phyloP scores from a whole-genome alignment of 1,139 yeast species.

The Geotrichum europaeum region DNA sequence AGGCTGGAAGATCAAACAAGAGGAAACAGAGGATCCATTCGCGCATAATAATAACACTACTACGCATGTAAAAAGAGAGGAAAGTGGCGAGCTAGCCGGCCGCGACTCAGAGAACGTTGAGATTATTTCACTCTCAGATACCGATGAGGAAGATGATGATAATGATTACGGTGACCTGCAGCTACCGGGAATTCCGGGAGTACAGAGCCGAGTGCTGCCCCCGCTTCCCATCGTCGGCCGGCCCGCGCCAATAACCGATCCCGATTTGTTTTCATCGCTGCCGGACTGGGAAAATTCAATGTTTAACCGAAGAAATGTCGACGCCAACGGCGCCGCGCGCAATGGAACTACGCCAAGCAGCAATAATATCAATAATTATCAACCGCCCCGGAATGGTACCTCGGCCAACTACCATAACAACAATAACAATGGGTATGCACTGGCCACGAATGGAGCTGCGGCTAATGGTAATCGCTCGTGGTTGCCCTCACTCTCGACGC shows the following conservation, averaged over 20 bases:
- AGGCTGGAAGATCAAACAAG: constrained; percentile 28
- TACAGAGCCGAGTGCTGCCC: background rate
- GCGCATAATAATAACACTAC: constrained; percentile 16
- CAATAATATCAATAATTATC: background rate
- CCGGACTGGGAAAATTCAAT: constrained; percentile 13
- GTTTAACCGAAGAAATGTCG: constrained; percentile 2
- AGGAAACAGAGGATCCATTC: constrained; percentile 8
- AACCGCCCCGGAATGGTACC: background rate
- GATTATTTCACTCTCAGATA: constrained; percentile 5
- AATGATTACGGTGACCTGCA: background rate
- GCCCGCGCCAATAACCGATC: background rate
- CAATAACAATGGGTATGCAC: background rate
- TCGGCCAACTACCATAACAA: background rate
- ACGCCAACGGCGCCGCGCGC: background rate
- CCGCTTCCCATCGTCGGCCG: constrained; percentile 1
- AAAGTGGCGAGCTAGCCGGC: constrained; percentile 42
- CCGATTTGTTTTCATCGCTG: constrained; percentile 11
- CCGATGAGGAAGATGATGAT: constrained; percentile 8
- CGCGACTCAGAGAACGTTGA: constrained; percentile 16
- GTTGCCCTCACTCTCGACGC: background rate
- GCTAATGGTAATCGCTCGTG: background rate
- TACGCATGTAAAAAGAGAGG: constrained; percentile 42
- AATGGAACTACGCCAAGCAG: background rate
- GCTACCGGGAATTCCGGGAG: background rate
- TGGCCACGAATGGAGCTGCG: background rate